Conservation (phyloP, 768 basidiomycete genomes). For the Rhodotorula paludigena region DNA sequence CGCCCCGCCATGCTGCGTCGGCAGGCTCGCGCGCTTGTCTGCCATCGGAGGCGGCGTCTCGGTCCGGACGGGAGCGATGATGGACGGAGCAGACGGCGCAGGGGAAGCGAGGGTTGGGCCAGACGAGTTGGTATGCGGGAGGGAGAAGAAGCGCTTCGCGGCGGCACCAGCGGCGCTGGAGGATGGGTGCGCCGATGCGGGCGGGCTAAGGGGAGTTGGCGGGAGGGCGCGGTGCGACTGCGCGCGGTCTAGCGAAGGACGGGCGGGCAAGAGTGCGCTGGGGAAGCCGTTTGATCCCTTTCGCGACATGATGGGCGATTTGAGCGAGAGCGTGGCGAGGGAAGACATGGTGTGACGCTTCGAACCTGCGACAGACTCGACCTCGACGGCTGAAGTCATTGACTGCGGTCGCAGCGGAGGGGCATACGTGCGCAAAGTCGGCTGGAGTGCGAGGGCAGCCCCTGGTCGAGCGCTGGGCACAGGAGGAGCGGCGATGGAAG, state of each 20-base stretch:
- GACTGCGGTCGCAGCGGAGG: background rate
- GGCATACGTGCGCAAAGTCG: no score
- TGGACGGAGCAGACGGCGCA: background rate
- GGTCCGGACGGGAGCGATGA: background rate
- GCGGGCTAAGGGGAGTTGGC: background rate
- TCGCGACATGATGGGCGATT: constrained; percentile 18
- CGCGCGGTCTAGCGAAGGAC: background rate
- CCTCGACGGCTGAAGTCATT: no score
- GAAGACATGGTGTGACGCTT: constrained; percentile 30
- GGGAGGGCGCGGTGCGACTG: constrained; percentile 2
- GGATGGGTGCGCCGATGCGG: background rate
- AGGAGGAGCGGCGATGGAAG: constrained; percentile 3
- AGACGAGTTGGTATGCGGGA: background rate
- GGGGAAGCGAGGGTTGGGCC: background rate
- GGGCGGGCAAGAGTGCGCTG: background rate
- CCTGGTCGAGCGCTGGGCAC: background rate
- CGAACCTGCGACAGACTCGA: constrained; percentile 30
- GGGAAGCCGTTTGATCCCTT: background rate
- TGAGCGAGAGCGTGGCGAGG: constrained; percentile 15
- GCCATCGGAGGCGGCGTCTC: constrained; percentile 10
- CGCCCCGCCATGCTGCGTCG: background rate
- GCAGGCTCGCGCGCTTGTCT: background rate
- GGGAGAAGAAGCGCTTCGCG: constrained; percentile 27
- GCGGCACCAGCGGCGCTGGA: background rate
- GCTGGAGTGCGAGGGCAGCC: background rate